A percentile compares a stretch with the other conserved stretches of the same genome.
Evolutionary conservation across 352 stramenopile species (phyloP).

Genomic region (Elongisporangium undulatum): DNA sequence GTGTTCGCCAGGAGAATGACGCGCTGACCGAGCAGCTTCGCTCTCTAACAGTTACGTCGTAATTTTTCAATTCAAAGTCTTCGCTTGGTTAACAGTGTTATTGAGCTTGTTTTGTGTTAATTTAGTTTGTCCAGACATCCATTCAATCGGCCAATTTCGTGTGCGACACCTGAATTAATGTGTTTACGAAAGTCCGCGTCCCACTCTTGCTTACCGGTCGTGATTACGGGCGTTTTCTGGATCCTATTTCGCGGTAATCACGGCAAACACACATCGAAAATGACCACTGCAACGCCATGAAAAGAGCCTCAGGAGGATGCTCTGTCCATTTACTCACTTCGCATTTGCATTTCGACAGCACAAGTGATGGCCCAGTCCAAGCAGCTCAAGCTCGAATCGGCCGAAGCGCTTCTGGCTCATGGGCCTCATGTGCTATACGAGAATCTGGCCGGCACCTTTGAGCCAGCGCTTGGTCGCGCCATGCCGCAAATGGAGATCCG

Average conservation of each 20-base stretch:
- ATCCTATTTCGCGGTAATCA: slow-evolving; percentile 1
- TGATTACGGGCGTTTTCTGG: background rate
- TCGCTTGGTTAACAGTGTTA: no score
- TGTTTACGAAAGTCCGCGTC: no score
- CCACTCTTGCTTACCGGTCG: no score
- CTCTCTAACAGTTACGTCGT: slow-evolving; percentile 1
- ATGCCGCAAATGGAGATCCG: slow-evolving; percentile 24
- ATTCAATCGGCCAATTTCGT: no score
- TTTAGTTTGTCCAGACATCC: no score
- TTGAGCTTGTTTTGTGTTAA: no score
- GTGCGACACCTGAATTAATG: background rate
- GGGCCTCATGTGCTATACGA: slow-evolving; percentile 4
- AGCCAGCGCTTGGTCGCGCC: slow-evolving; percentile 11
- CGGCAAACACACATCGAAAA: background rate
- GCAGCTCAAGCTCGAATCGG: slow-evolving; percentile 1
- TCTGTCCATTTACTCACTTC: background rate
- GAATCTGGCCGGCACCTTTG: slow-evolving; percentile 2
- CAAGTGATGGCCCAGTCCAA: background rate
- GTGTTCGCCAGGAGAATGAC: slow-evolving; percentile 66
- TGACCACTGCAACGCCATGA: background rate
- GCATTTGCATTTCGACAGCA: background rate
- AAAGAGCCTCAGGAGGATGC: background rate
- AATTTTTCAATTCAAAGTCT: background rate
- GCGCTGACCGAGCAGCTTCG: slow-evolving; percentile 46
- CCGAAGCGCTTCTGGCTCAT: slow-evolving; percentile 3